Percentiles rank a stretch among this genome's conserved stretches.
Evolutionary conservation across 1,284 basidiomycete species (phyloP).

Genomic region (Boletus semigastroideus): DNA sequence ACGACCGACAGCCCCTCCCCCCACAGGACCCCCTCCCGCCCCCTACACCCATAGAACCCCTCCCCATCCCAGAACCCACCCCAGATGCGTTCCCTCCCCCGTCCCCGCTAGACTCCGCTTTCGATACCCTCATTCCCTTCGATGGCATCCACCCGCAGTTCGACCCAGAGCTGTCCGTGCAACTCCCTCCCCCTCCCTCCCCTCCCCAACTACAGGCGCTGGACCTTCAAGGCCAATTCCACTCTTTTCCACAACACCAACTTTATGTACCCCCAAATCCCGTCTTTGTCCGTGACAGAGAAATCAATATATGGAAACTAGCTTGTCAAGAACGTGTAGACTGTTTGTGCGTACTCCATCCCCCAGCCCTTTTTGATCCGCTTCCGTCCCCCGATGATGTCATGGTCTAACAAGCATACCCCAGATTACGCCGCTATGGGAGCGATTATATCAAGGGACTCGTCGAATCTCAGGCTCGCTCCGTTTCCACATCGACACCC

Average conservation of each 20-base stretch:
- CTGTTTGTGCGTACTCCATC: constrained; percentile 26
- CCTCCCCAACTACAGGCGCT: constrained; percentile 20
- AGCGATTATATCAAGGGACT: constrained; percentile 34
- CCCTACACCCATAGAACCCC: background rate
- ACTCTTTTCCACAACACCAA: constrained; percentile 25
- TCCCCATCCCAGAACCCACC: background rate
- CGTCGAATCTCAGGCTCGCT: constrained; percentile 29
- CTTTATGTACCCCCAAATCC: constrained; percentile 30
- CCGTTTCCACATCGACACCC: constrained; percentile 3
- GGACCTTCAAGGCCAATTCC: constrained; percentile 27
- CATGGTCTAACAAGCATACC: constrained; percentile 3
- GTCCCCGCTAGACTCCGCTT: constrained; percentile 16
- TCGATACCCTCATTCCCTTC: constrained; percentile 26
- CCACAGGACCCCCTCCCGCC: constrained; percentile 12
- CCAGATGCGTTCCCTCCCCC: constrained; percentile 3
- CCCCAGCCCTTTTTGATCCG: constrained; percentile 16
- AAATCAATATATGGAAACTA: constrained; percentile 36
- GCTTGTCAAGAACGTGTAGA: constrained; percentile 35
- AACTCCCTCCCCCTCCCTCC: constrained; percentile 10
- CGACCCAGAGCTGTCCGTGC: constrained; percentile 15
- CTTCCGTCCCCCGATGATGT: constrained; percentile 1
- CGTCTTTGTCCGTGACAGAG: constrained; percentile 32
- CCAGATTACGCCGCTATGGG: constrained; percentile 33
- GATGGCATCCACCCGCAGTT: constrained; percentile 21
- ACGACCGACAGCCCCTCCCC: constrained; percentile 22